Base-by-base conservation (phyloP, 2,329 filamentous ascomycete species). In the Cladosporium sphaerospermum region DNA sequence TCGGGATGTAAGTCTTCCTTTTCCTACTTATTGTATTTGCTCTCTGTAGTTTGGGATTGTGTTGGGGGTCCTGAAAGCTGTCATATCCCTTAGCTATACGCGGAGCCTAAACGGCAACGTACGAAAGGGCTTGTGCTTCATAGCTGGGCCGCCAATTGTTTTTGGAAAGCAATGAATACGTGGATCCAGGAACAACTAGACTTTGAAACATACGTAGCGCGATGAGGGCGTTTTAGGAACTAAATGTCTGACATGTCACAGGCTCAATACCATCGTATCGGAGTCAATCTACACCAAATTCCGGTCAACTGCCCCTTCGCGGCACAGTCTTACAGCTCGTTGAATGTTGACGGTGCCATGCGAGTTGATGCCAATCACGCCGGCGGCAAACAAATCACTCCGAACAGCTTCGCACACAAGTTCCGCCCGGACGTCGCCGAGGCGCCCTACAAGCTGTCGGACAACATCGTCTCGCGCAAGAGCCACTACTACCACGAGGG, bases 401-500 rank as follows among this genome's bases (percentile, higher is more conserved):
- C 77, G 13, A 79, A 80, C 65, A 76, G 71, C 63, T 78, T 77
- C 60, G 64, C 68, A 9, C 64, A 77, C 64, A 77, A 78, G 56
- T 79, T 78, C 71, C 69, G 76, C 0, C 74, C 75, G 0, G 77
- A 79, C 54, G 66, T 67, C 1, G 77, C 76, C 1, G 77, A 80
- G 59, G 70, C 73, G 1, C 74, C 76, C 0, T 78, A 77, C 60
- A 65, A 68, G 23, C 74, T 80, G 10, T 68, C 68, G 23, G 76
- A 80, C 63, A 75, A 73, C 54, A 65, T 78, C 36, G 69, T 78
- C 40, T 73, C 71, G 55, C 72, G 77, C 46, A 78, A 79, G 67
- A 75, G 73, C 57, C 76, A 80, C 60, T 78, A 75, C 65, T 78
- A 72, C 69, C 77, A 80, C 58, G 77, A 80, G 60, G 78, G 75